These are phyloP conservation scores for Myxozyma lipomycoides DNA, from an alignment of 805 yeast species.

Conservation along the genomic window DNA sequence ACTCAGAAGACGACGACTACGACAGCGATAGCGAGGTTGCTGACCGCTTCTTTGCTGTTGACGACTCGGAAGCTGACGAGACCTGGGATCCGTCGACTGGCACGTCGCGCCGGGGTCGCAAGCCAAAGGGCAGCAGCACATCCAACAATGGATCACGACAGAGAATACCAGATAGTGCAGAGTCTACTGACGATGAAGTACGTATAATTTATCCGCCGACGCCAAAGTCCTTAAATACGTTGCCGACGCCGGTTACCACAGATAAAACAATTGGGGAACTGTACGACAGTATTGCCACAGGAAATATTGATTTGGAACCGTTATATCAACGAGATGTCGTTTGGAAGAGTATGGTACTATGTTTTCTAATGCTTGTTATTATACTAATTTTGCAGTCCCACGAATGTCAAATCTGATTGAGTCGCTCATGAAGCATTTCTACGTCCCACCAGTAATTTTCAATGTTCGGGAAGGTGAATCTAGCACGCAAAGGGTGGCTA, in stretches of 20 bases:
- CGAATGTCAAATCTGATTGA: not conserved
- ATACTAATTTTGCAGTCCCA: not conserved
- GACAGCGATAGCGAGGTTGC: too few relatives aligned
- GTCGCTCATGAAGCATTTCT: not conserved
- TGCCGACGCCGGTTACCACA: not conserved
- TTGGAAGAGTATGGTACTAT: not conserved
- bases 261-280: not conserved
- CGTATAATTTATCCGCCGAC: not conserved
- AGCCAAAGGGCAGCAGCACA: not conserved
- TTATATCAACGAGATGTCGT: conserved; percentile 1
- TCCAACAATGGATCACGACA: too few relatives aligned
- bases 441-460: not conserved
- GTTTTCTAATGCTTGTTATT: too few relatives aligned
- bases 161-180: too few relatives aligned
- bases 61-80: not conserved
- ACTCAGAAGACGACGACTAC: too few relatives aligned
- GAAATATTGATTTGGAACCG: not conserved
- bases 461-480: not conserved
- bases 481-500: not conserved
- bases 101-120: not conserved
- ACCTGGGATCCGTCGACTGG: not conserved
- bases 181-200: not conserved
- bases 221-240: not conserved
- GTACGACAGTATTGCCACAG: not conserved
- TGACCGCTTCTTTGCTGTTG: too few relatives aligned